Percentiles rank a stretch among this genome's conserved stretches.
Conservation (phyloP, 495 filamentous ascomycete genomes). For the Pyrenula massariospora region DNA sequence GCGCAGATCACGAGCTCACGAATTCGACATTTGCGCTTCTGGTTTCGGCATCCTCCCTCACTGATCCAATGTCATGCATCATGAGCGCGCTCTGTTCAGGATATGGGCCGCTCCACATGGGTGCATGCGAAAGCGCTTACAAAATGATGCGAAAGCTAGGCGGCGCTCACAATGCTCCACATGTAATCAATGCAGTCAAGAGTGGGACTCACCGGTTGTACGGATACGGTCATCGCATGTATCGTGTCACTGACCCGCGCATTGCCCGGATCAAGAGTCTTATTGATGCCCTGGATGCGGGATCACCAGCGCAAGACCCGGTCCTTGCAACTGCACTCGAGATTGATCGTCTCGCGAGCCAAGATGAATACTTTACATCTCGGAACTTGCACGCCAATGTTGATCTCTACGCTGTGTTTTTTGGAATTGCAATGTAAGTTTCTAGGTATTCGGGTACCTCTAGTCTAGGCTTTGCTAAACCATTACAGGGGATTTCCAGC, state of each 20-base stretch:
- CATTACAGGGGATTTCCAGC: too few species aligned
- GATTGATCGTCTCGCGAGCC: slow-evolving; percentile 33
- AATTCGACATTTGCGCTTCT: slow-evolving; percentile 20
- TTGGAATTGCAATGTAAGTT: too few species aligned
- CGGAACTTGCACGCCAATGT: too few species aligned
- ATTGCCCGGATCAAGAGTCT: slow-evolving; percentile 33
- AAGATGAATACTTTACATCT: slow-evolving; percentile 43
- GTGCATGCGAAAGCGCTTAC: slow-evolving; percentile 46
- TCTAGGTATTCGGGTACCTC: too few species aligned
- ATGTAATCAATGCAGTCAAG: slow-evolving; percentile 39
- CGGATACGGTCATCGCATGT: slow-evolving; percentile 50
- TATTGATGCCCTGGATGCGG: slow-evolving; percentile 23
- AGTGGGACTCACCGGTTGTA: slow-evolving; percentile 37
- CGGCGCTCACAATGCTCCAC: slow-evolving; percentile 28
- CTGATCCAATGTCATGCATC: slow-evolving; percentile 27
- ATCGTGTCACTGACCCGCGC: slow-evolving; percentile 41
- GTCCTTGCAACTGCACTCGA: slow-evolving; percentile 36
- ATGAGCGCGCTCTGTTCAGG: slow-evolving; percentile 35
- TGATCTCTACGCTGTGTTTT: too few species aligned
- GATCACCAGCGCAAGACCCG: slow-evolving; percentile 28
- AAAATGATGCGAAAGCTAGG: slow-evolving; percentile 33
- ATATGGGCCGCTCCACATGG: slow-evolving; percentile 46
- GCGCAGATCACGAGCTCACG: slow-evolving; percentile 25
- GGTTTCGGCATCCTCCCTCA: slow-evolving; percentile 20
- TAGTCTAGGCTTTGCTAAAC: too few species aligned